These are phyloP conservation scores for Alternaria triticimaculans DNA, from an alignment of 2,329 filamentous ascomycete species.

Conservation along the genomic window DNA sequence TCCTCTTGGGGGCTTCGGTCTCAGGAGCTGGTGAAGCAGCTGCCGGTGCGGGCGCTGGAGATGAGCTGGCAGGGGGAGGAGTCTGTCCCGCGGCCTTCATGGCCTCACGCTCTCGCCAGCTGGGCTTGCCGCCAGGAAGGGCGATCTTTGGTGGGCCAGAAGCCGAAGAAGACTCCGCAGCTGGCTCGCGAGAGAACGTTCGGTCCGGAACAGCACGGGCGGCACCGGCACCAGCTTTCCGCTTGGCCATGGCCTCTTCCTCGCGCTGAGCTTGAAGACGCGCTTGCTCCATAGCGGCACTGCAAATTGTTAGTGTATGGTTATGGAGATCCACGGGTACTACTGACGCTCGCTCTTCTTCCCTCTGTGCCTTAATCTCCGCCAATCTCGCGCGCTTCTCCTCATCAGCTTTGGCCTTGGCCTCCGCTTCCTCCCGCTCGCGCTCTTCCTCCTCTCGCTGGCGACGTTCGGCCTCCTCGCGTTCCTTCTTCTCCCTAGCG, in stretches of 20 bases:
- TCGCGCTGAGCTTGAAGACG: conserved; percentile 78
- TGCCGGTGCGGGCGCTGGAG: conserved; percentile 37
- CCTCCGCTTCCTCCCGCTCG: conserved; percentile 80
- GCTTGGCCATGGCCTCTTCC: conserved; percentile 83
- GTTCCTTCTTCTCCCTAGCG: conserved; percentile 81
- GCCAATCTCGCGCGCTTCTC: conserved; percentile 75
- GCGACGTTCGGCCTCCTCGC: conserved; percentile 81
- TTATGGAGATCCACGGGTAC: conserved; percentile 3
- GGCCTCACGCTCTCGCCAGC: conserved; percentile 77
- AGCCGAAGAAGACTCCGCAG: conserved; percentile 46
- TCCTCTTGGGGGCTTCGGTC: conserved; percentile 46
- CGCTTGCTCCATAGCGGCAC: conserved; percentile 68
- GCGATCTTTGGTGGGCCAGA: conserved; percentile 66
- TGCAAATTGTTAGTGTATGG: conserved; percentile 50
- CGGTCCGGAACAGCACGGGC: conserved; percentile 32
- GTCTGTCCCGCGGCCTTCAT: conserved; percentile 47
- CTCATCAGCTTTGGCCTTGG: conserved; percentile 79
- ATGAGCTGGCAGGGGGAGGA: conserved; percentile 42
- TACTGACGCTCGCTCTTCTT: conserved; percentile 65
- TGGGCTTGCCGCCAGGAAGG: conserved; percentile 67
- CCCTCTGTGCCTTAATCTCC: conserved; percentile 70
- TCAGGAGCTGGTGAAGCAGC: conserved; percentile 43
- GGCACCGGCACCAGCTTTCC: conserved; percentile 52
- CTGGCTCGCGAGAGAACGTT: conserved; percentile 45
- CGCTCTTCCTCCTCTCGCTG: conserved; percentile 87